Conservation (phyloP, 495 filamentous ascomycete species). For the Neurospora terricola region DNA sequence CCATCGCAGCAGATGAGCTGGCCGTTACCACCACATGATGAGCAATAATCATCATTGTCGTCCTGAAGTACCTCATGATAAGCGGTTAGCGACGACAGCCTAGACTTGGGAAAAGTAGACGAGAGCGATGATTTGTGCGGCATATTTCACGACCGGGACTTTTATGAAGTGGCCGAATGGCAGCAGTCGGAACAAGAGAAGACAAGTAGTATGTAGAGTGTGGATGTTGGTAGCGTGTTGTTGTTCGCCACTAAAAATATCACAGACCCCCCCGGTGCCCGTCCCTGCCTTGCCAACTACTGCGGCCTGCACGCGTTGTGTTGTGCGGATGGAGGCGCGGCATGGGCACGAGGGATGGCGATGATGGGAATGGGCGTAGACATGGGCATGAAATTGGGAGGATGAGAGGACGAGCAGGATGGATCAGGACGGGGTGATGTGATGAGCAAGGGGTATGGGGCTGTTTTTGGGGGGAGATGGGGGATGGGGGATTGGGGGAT, state of each 20-base stretch:
- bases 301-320: slow-evolving; percentile 5
- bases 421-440: neutral
- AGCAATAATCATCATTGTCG: slow-evolving; percentile 84
- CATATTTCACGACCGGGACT: slow-evolving; percentile 14
- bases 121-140: slow-evolving; percentile 19
- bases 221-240: neutral
- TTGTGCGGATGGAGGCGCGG: neutral
- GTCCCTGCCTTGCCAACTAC: slow-evolving; percentile 3
- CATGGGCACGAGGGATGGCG: neutral
- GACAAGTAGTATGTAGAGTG: slow-evolving; percentile 4
- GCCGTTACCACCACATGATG: slow-evolving; percentile 71
- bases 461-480: neutral
- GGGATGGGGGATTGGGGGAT: neutral
- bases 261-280: slow-evolving; percentile 4
- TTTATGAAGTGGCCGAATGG: slow-evolving; percentile 2
- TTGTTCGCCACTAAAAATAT: slow-evolving; percentile 15
- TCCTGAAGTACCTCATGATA: slow-evolving; percentile 31
- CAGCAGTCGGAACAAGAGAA: slow-evolving; percentile 16
- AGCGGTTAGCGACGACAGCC: neutral
- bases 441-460: neutral
- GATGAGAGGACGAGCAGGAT: neutral
- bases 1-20: slow-evolving; percentile 85
- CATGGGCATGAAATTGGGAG: slow-evolving; percentile 5
- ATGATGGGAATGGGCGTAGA: neutral
- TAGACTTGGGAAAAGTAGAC: slow-evolving; percentile 4